Conservation (phyloP, 129 eudicot genomes). For the Mikania micrantha region DNA sequence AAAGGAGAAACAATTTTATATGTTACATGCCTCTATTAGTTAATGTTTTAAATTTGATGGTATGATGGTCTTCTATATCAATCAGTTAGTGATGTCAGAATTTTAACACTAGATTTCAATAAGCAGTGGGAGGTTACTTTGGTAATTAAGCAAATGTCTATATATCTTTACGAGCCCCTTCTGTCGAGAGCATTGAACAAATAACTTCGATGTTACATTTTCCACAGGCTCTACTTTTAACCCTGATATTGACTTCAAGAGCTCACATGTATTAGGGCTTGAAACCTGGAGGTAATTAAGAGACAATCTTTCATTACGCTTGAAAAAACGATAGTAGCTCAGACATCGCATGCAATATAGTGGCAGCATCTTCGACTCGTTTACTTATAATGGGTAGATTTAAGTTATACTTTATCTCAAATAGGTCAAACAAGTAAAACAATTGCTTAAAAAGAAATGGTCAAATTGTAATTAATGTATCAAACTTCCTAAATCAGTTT, state of each 20-base stretch:
- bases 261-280: slow-evolving; percentile 78
- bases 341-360: not conserved
- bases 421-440: not conserved
- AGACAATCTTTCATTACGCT: not conserved
- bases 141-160: slow-evolving; percentile 89
- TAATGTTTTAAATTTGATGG: not conserved
- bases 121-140: slow-evolving; percentile 44
- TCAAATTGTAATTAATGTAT: not conserved
- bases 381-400: not conserved
- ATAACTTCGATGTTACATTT: slow-evolving; percentile 89
- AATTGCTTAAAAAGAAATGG: not conserved
- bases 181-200: slow-evolving; percentile 98
- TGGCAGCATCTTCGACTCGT: not conserved
- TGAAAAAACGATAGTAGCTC: not conserved
- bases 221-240: slow-evolving; percentile 87
- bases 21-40: not conserved
- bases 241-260: slow-evolving; percentile 84
- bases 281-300: slow-evolving; percentile 57
- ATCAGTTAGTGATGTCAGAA: not conserved
- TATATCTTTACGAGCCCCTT: slow-evolving; percentile 95
- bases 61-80: not conserved
- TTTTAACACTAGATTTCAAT: not conserved
- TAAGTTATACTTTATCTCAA: not conserved
- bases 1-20: not conserved
- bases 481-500: not conserved